Evolutionary conservation across 2,329 filamentous ascomycete species (phyloP), one percentile per base, ranked within the genome.

Genomic region (Microsporum audouinii): DNA sequence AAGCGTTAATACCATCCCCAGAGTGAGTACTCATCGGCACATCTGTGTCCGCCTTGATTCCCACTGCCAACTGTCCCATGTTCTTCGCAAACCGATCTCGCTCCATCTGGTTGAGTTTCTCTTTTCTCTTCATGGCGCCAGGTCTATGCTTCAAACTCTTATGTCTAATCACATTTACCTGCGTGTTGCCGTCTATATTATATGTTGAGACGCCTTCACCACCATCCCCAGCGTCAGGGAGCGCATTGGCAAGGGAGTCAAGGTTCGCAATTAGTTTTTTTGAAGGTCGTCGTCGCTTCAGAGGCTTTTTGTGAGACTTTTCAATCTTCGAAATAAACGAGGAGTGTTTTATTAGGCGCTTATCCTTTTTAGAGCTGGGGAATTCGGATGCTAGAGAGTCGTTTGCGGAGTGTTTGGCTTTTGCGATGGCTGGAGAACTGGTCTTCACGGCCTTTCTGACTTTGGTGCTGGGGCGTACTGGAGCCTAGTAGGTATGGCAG

Each of bases 51-150:
- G 62, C 2, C 62, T 61, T 36, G 65, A 69, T 53, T 64, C 79
- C 73, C 14, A 71, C 73, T 12, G 81, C 79, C 77, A 96, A 77
- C 73, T 87, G 83, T 17, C 88, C 91, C 81, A 97, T 80, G 71
- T 90, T 96, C 71, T 81, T 83, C 41, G 85, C 86, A 71, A 97
- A 96, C 63, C 92, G 80, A 72, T 91, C 85, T 77, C 88, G 87
- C 81, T 97, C 92, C 62, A 83, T 79, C 72, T 79, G 84, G 62
- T 96, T 88, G 36, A 97, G 71, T 73, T 82, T 86, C 75, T 91
- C 88, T 76, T 90, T 94, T 70, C 83, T 80, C 81, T 90, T 95
- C 76, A 91, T 80, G 27, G 90, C 89, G 0, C 92, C 92, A 2
- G 85, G 89, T 60, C 85, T 79, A 64, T 82, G 86, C 74, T 82